phyloP scores from a whole-genome alignment of 2,329 filamentous ascomycete genomes.

The Pseudovirgaria hyperparasitica region DNA sequence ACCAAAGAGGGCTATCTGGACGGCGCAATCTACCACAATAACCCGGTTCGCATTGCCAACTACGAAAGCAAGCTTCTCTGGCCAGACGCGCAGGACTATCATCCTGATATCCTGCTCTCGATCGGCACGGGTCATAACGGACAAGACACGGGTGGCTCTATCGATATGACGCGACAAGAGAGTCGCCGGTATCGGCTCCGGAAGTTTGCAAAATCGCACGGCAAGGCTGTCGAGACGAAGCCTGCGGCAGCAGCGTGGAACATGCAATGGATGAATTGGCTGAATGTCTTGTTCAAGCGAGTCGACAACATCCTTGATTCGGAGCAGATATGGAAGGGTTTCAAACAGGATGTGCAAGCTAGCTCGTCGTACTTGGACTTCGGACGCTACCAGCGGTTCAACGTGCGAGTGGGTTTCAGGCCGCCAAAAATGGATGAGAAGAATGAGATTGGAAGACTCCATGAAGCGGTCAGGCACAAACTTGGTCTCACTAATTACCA shows the following conservation, averaged over 20 bases:
- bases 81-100: constrained; percentile 7
- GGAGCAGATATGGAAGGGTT: constrained; percentile 21
- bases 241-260: too few species aligned
- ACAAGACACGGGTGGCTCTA: constrained; percentile 1
- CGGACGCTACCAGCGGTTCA: constrained; percentile 21
- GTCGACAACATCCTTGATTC: constrained; percentile 22
- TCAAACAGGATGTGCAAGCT: constrained; percentile 15
- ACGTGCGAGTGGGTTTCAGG: constrained; percentile 15
- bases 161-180: too few species aligned
- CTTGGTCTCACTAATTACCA: constrained; percentile 15
- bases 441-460: constrained; percentile 17
- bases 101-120: constrained; percentile 14
- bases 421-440: constrained; percentile 21
- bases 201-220: too few species aligned
- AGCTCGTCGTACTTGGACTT: constrained; percentile 11
- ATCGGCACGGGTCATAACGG: constrained; percentile 10
- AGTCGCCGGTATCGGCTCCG: too few species aligned
- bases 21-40: constrained; percentile 31
- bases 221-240: too few species aligned
- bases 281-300: too few species aligned
- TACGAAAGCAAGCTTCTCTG: constrained; percentile 23
- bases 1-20: constrained; percentile 30
- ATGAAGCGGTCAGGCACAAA: constrained; percentile 17
- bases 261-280: too few species aligned
- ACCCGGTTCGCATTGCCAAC: constrained; percentile 33